These are phyloP conservation scores for Aureobasidium vineae DNA, from an alignment of 2,329 filamentous ascomycete species.

Conservation along the genomic window DNA sequence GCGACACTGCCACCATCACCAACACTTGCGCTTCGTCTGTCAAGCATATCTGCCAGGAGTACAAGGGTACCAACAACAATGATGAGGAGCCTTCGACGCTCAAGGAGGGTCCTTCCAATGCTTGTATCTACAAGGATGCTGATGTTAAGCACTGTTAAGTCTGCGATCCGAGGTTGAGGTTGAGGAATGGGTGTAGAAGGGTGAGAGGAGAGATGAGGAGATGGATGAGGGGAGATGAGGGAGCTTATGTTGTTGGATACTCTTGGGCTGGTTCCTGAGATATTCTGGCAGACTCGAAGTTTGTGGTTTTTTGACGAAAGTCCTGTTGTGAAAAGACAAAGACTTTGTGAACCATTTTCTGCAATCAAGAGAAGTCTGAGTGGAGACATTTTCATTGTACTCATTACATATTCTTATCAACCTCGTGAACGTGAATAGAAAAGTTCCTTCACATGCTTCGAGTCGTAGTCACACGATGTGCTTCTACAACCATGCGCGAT, in stretches of 20 bases:
- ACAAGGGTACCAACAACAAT: slow-evolving; percentile 38
- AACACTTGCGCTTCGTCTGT: slow-evolving; percentile 43
- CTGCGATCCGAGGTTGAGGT: too few species aligned
- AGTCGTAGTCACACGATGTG: neutral
- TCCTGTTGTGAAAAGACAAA: neutral
- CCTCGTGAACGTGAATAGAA: neutral
- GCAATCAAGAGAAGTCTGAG: neutral
- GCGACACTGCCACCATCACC: slow-evolving; percentile 47
- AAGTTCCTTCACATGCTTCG: neutral
- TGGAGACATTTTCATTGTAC: neutral
- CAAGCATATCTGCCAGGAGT: slow-evolving; percentile 40
- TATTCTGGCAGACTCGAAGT: neutral
- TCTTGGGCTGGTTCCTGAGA: neutral
- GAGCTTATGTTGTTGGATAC: neutral
- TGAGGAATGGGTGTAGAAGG: too few species aligned
- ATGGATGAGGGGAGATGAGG: neutral
- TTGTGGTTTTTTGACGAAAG: neutral
- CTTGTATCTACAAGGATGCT: slow-evolving; percentile 37
- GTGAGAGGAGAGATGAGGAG: neutral
- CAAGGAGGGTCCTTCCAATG: slow-evolving; percentile 36
- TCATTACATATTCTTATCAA: neutral
- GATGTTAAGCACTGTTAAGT: slow-evolving; percentile 31
- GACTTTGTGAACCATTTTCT: neutral
- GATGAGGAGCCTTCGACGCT: slow-evolving; percentile 39
- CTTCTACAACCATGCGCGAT: neutral